Evolutionary conservation across 2,329 filamentous ascomycete species (phyloP), one percentile per base, ranked within the genome.

Genomic region (Cercospora sp.): DNA sequence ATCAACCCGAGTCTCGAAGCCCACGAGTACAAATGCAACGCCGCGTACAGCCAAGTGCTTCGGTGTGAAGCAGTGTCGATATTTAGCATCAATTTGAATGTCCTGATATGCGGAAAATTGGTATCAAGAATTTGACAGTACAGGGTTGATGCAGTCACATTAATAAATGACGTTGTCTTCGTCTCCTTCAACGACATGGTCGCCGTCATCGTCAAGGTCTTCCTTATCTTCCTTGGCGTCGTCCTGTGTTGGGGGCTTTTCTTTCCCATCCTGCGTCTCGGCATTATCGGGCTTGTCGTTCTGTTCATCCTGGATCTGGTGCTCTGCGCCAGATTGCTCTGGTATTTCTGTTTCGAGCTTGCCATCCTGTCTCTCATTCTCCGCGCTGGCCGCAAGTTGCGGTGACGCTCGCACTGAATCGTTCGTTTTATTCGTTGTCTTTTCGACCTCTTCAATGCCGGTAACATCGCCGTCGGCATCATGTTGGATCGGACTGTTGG

Each of bases 101-200:
- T 30, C 26, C 13, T 12, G 48, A 3, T 5, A 16, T 13, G 5
- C 23, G 12, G 6, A 13, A n/a, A 30, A 8, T 30, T 28, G 5
- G 48, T 28, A 59, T 33, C 31, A 12, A 36, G 3, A 4, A 31
- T 36, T 28, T 13, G 16, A 5, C 2, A 36, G 8, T 59, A 20
- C 13, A 6, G 1, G 12, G 8, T 31, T 8, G 26, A 61, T 16
- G 20, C 4, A 23, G 20, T 6, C 20, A 63, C 58, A 57, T 86
- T 82, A 97, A 82, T 97, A 97, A 68, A 97, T 94, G 63, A 97
- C 92, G 74, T 90, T 93, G 75, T 97, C 93, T 82, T 97, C 93
- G 68, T 93, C 92, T 64, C 90, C 91, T 79, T 93, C 91, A 64
- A 95, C 89, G 72, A 96, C 85, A 66, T 94, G 89, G 75, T 94